A percentile compares a stretch with the other conserved stretches of the same genome.
Conservation (phyloP, 768 basidiomycete species). For the Cystobasidium tubakii region DNA sequence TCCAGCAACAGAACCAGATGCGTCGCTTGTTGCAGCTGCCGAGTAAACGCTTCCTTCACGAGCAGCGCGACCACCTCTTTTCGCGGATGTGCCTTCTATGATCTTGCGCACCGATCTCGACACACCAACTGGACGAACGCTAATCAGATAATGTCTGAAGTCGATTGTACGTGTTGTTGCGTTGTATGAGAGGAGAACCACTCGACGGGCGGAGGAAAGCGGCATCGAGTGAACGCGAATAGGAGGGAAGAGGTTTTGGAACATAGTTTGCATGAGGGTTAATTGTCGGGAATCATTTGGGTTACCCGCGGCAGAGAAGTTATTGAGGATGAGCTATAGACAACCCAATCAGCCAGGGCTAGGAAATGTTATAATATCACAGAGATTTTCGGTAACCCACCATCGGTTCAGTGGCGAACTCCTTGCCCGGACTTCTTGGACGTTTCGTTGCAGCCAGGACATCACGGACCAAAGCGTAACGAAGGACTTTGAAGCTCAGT, state of each 20-base stretch:
- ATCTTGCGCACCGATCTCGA: slow-evolving; percentile 83
- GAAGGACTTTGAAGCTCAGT: slow-evolving; percentile 81
- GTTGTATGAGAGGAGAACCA: slow-evolving; percentile 89
- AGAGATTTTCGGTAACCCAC: slow-evolving; percentile 54
- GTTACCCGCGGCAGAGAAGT: slow-evolving; percentile 74
- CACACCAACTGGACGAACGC: slow-evolving; percentile 87
- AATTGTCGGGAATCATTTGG: slow-evolving; percentile 75
- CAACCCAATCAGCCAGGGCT: not conserved
- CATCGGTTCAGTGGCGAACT: slow-evolving; percentile 85
- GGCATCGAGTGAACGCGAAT: slow-evolving; percentile 61
- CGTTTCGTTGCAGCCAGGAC: slow-evolving; percentile 62
- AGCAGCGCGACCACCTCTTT: slow-evolving; percentile 55
- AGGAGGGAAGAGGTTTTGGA: slow-evolving; percentile 92
- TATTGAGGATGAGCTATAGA: slow-evolving; percentile 69
- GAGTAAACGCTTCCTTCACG: slow-evolving; percentile 46
- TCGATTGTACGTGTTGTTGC: slow-evolving; percentile 77
- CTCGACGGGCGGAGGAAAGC: slow-evolving; percentile 82
- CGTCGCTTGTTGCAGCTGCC: slow-evolving; percentile 23
- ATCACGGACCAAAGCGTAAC: slow-evolving; percentile 87
- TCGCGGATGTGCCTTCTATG: slow-evolving; percentile 59
- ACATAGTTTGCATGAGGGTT: slow-evolving; percentile 85
- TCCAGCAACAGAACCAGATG: slow-evolving; percentile 31
- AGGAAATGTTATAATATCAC: too few relatives aligned
- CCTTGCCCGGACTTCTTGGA: slow-evolving; percentile 72
- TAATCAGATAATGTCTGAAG: slow-evolving; percentile 89